Base-by-base conservation (phyloP, 2,329 filamentous ascomycete genomes). In the Aspergillus sp. region DNA sequence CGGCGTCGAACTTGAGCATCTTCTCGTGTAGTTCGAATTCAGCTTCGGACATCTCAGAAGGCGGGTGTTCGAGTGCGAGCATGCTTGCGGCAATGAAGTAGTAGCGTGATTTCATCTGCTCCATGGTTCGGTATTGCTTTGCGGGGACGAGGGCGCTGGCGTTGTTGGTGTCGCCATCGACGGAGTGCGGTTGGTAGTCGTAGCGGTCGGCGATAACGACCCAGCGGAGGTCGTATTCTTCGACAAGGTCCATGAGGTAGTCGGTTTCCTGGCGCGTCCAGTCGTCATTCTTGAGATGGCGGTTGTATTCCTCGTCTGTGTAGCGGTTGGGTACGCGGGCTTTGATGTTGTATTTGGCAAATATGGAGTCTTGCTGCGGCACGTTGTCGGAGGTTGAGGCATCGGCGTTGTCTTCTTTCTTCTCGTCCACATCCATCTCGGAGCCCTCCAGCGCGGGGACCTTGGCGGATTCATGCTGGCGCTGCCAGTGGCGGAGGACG, bases 251-350 rank as follows among this genome's bases (percentile, higher is more conserved):
- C 73, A 98, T 85, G 64, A 99, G 78, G 72, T 97, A 97, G 73
- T 97, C 92, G 8, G 95, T 99, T 78, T 99, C 95, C 69, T 95
- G 89, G 70, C 90, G 91, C 13, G 90, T 89, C 95, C 95, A 99
- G 68, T 94, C 88, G 13, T 86, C 81, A 71, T 83, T 89, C 68
- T 87, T 84, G 54, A 99, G 78, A 63, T 90, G 86, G 59, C 87
- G 83, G 62, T 89, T 85, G 77, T 99, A 99, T 74, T 96, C 89
- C 64, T 93, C 91, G 64, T 96, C 90, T 63, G 86, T 92, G 76
- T 98, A 98, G 64, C 72, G 70, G 62, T 88, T 84, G 0, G 93
- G 91, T 38, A 92, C 83, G 4, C 89, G 84, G 13, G 94, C 86
- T 65, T 89, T 85, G 57, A 96, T 88, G 72, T 97, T 96, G 82